A percentile compares a stretch with the other conserved stretches of the same genome.
These are phyloP conservation scores for Amylocystis lapponica DNA, from an alignment of 768 basidiomycete species.

Conservation along the genomic window DNA sequence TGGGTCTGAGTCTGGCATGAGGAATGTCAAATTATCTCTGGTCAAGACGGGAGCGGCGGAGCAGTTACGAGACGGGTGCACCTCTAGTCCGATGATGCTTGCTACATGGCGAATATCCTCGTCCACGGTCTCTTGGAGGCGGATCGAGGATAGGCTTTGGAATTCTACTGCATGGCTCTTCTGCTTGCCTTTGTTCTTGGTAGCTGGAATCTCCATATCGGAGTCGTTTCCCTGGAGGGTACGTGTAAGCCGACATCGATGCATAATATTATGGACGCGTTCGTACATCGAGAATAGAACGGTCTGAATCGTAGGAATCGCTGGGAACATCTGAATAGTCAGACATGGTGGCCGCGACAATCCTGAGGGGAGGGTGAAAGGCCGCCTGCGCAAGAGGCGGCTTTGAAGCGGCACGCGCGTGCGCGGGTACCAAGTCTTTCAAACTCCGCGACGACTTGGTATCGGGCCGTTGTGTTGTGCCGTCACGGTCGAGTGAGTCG, in stretches of 20 bases:
- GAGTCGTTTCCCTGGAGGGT: slow-evolving; percentile 18
- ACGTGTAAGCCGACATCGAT: not conserved
- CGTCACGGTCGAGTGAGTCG: no score
- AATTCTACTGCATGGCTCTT: slow-evolving; percentile 15
- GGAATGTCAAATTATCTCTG: not conserved
- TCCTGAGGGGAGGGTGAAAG: no score
- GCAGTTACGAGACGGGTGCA: slow-evolving; percentile 9
- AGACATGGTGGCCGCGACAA: slow-evolving; percentile 21
- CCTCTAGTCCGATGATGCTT: slow-evolving; percentile 25
- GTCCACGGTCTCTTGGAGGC: slow-evolving; percentile 18
- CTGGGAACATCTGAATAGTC: slow-evolving; percentile 22
- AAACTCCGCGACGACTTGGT: no score
- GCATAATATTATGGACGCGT: not conserved
- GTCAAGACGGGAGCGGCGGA: slow-evolving; percentile 2
- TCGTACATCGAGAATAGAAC: slow-evolving; percentile 12
- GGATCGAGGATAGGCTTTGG: slow-evolving; percentile 17
- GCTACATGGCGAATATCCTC: slow-evolving; percentile 22
- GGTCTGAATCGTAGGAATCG: slow-evolving; percentile 22
- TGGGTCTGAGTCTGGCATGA: slow-evolving; percentile 40
- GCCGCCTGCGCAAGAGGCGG: no score
- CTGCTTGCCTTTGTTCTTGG: slow-evolving; percentile 20
- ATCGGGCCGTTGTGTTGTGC: no score
- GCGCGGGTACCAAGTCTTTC: no score
- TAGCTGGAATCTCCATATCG: slow-evolving; percentile 13
- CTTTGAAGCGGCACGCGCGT: no score